A percentile compares a stretch with the other conserved stretches of the same genome.
Conservation (phyloP, 108 stramenopile genomes). For the Fragilaria radians region DNA sequence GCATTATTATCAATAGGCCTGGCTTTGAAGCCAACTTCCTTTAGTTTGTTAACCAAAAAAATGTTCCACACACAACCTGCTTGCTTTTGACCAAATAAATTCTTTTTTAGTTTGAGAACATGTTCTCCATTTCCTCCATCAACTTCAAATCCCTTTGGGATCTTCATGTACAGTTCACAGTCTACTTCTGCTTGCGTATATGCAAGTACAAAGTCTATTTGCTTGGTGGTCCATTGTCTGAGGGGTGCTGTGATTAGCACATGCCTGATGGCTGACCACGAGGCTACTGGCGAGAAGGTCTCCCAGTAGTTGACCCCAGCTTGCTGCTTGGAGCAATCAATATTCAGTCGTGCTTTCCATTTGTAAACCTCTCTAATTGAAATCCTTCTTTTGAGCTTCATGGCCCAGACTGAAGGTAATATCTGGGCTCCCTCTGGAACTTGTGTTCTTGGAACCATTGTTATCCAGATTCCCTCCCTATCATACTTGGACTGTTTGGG, state of each 20-base stretch:
- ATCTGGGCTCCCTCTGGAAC: conserved; percentile 20
- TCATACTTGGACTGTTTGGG: background rate
- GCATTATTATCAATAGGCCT: too few species aligned
- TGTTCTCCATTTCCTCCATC: too few species aligned
- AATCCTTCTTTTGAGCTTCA: conserved; percentile 37
- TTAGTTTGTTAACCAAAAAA: too few species aligned
- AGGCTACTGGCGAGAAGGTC: conserved; percentile 24
- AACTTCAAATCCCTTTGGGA: too few species aligned
- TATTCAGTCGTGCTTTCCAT: conserved; percentile 23
- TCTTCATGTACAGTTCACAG: too few species aligned
- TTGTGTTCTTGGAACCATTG: conserved; percentile 4
- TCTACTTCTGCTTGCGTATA: conserved; percentile 19
- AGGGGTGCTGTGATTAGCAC: background rate
- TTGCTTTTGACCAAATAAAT: conserved; percentile 10
- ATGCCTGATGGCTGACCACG: conserved; percentile 12
- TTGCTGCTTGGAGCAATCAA: conserved; percentile 23
- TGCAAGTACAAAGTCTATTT: conserved; percentile 6
- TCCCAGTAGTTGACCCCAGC: conserved; percentile 17
- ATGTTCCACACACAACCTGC: too few species aligned
- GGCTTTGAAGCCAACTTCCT: too few species aligned
- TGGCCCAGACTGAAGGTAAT: conserved; percentile 42
- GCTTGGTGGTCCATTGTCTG: background rate
- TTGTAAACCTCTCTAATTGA: conserved; percentile 18
- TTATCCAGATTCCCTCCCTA: background rate
- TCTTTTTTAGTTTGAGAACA: background rate